Evolutionary conservation across 225 moss, liverwort and hornwort species (phyloP), one percentile per base, ranked within the genome.

Genomic region (Polytrichum formosum): DNA sequence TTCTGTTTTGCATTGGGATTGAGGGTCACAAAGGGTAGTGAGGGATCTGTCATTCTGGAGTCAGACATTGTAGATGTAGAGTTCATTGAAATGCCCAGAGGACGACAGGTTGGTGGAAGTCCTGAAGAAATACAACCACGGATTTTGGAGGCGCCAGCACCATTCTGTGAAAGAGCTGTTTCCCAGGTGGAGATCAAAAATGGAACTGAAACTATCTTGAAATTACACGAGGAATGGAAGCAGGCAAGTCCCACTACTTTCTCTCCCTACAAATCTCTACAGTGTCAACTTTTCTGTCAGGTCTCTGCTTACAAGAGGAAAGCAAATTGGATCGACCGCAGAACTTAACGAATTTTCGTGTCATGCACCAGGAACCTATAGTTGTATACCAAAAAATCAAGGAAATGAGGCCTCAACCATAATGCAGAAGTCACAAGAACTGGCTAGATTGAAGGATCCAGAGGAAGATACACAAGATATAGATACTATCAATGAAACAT

Each of bases 181-280:
- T 22, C 21, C 33, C 66, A 30, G 22, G 21, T 66, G 66, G 30
- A 66, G 46, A 16, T 66, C 5, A 37, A 66, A 22, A 18, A 25
- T 37, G 37, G 20, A 66, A 66, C 7, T 16, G 22, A 66, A 19
- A 33, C 66, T 18, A 66, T 66, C 66, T 66, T 66, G 2, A 23
- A 46, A 53, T 66, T 66, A 33, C 66, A 66, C 46, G 20, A 66
- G 22, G 66, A 66, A 66, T 66, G 66, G 66, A 31, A 66, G 25
- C 33, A 66, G 66, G 66, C 37, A 25, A 5, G 33, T 30, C 25
- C 22, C 66, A 33, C 2, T 21, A 23, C 46, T 46, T 46, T 46
- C 13, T 46, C 46, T 46, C 0, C 4, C 46, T 16, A 46, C 46
- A 4, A 46, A 46, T 46, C 37, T 2, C 9, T 37, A 2, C 9